Evolutionary conservation across 1,284 basidiomycete genomes (phyloP), one percentile per base, ranked within the genome.

Genomic region (Rhodotorula sp.): DNA sequence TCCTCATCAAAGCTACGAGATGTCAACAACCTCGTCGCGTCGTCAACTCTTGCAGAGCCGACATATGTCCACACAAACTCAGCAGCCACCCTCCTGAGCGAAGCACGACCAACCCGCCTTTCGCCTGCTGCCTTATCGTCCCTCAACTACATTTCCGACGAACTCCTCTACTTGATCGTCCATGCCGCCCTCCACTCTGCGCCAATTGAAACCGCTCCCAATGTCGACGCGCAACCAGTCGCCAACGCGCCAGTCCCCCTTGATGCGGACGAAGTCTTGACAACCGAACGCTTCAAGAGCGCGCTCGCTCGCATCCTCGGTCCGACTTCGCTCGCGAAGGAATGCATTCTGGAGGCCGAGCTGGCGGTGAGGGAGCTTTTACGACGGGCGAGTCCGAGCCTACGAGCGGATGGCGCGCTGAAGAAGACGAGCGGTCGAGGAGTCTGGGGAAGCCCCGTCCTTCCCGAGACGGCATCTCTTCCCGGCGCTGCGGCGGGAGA

Each of bases 321-420:
- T 46, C 89, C 90, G 27, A 89, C 89, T 7, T 83, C 85, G 58
- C 83, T 94, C 49, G 92, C 91, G 44, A 91, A 94, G 81, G 90
- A 92, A 78, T 91, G 92, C 9, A 83, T 94, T n/a, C 82, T 92
- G 54, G 93, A 95, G 81, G 93, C 93, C 0, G 93, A 96, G 79
- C 84, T 96, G 59, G 93, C 73, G 2, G 51, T 74, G 4, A 44
- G 67, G 10, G 73, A 74, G 49, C 53, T 68, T 7, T 47, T 72
- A 4, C 57, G 61, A 1, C 30, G 63, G 39, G 59, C 56, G 1
- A 32, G 53, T 9, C 66, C 67, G 1, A 59, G 55, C 13, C 22
- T 69, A 44, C 46, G 63, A 29, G 66, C 46, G 2, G 72, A 71
- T 29, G 48, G 36, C 15, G 68, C 71, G 15, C 53, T 72, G 22